These are phyloP conservation scores for Elsinoe fawcettii DNA, from an alignment of 2,329 filamentous ascomycete genomes.

Conservation along the genomic window DNA sequence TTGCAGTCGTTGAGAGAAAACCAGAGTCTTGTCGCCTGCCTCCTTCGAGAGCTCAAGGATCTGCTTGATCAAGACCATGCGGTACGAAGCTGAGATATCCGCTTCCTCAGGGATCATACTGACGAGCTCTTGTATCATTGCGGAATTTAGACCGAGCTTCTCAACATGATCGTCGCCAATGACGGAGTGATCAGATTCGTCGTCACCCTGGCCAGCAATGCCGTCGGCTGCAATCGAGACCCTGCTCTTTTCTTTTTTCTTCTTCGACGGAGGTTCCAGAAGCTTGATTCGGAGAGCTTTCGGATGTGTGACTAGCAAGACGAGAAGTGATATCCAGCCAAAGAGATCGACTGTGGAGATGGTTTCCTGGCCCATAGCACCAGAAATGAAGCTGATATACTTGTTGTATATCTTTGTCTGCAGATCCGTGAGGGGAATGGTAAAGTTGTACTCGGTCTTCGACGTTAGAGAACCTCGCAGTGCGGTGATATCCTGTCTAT, in stretches of 20 bases:
- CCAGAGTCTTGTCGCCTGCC: constrained; percentile 63
- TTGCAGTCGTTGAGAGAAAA: constrained; percentile 68
- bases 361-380: constrained; percentile 27
- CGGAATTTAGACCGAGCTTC: constrained; percentile 31
- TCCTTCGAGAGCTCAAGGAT: constrained; percentile 60
- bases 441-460: constrained; percentile 78
- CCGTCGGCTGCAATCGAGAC: too few species aligned
- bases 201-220: background rate
- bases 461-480: constrained; percentile 60
- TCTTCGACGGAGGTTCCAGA: constrained; percentile 26
- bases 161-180: constrained; percentile 33
- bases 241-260: background rate
- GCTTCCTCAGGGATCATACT: constrained; percentile 11
- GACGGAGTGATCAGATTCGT: constrained; percentile 18
- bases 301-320: constrained; percentile 53
- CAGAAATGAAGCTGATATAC: constrained; percentile 40
- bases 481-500: constrained; percentile 62
- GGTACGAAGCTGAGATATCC: constrained; percentile 50
- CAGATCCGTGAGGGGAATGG: constrained; percentile 57
- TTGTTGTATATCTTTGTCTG: constrained; percentile 58
- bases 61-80: constrained; percentile 56
- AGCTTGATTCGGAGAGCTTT: constrained; percentile 45
- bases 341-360: constrained; percentile 41
- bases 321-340: constrained; percentile 47
- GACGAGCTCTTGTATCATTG: constrained; percentile 27